Percentiles rank a stretch among this genome's conserved stretches.
These are phyloP conservation scores for Raphanus sativus DNA, from an alignment of 345 rosid genomes.

Conservation along the genomic window DNA sequence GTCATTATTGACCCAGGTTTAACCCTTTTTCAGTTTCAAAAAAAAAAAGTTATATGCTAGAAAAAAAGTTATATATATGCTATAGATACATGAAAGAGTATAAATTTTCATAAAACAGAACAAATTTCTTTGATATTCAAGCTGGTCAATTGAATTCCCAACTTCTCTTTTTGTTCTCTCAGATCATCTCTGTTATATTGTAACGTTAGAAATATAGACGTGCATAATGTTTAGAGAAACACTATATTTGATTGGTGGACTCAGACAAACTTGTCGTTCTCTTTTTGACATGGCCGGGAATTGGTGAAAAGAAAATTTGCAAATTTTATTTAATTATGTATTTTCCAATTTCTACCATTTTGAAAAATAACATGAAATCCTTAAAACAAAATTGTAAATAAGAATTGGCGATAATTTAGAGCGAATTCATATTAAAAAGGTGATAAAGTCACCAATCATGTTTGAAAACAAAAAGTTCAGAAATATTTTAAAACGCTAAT, in stretches of 20 bases:
- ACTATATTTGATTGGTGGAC: neutral
- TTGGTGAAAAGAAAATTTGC: neutral
- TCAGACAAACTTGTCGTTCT: neutral
- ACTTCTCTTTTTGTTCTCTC: neutral
- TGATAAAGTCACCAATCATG: constrained; percentile 16
- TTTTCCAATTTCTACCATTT: neutral
- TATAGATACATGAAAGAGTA: neutral
- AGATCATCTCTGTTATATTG: neutral
- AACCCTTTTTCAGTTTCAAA: too few relatives aligned
- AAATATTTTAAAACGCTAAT: constrained; percentile 3
- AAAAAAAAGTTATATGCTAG: neutral
- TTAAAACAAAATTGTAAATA: neutral
- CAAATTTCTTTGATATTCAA: neutral
- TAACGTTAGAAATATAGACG: neutral
- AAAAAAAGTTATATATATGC: neutral
- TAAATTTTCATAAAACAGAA: neutral
- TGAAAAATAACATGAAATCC: neutral
- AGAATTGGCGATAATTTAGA: neutral
- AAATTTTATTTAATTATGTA: neutral
- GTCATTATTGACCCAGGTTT: too few relatives aligned
- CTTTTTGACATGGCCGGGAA: neutral
- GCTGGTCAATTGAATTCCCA: neutral
- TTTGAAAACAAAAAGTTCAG: constrained; percentile 10
- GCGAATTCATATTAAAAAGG: neutral
- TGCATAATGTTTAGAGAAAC: neutral